Conservation (phyloP, 352 stramenopile genomes). For the Globisporangium ultimum region DNA sequence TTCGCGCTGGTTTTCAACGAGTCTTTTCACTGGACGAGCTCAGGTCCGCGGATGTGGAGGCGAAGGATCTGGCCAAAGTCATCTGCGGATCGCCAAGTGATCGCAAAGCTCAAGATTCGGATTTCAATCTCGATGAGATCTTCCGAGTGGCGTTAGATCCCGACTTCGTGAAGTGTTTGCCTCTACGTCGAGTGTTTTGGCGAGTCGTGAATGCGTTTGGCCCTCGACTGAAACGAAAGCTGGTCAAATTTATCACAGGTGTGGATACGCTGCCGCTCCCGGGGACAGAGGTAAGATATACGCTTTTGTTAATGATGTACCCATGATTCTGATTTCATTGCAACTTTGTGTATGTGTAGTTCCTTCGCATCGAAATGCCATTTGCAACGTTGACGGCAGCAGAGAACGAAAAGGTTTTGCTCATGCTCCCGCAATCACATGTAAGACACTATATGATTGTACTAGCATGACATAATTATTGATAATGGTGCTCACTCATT, state of each 20-base stretch:
- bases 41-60: conserved; percentile 15
- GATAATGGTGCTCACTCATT: neutral
- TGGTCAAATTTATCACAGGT: conserved; percentile 76
- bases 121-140: conserved; percentile 44
- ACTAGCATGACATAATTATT: neutral
- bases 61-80: conserved; percentile 31
- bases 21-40: conserved; percentile 33
- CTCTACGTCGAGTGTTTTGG: conserved; percentile 50
- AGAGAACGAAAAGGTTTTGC: conserved; percentile 43
- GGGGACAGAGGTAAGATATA: conserved; percentile 52
- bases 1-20: conserved; percentile 42
- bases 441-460: conserved; percentile 24
- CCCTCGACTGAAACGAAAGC: conserved; percentile 47
- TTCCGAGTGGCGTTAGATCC: conserved; percentile 57
- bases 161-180: conserved; percentile 44
- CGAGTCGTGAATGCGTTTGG: conserved; percentile 45
- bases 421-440: conserved; percentile 72
- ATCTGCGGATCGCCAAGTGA: conserved; percentile 22
- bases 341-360: conserved; percentile 25
- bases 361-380: conserved; percentile 76
- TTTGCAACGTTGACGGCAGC: conserved; percentile 38
- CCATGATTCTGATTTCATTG: neutral
- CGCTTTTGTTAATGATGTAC: neutral
- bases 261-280: conserved; percentile 56
- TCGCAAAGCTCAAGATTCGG: neutral